A percentile compares a stretch with the other conserved stretches of the same genome.
These are phyloP conservation scores for Diutina sp. DNA, from an alignment of 1,139 yeast genomes.

Conservation along the genomic window DNA sequence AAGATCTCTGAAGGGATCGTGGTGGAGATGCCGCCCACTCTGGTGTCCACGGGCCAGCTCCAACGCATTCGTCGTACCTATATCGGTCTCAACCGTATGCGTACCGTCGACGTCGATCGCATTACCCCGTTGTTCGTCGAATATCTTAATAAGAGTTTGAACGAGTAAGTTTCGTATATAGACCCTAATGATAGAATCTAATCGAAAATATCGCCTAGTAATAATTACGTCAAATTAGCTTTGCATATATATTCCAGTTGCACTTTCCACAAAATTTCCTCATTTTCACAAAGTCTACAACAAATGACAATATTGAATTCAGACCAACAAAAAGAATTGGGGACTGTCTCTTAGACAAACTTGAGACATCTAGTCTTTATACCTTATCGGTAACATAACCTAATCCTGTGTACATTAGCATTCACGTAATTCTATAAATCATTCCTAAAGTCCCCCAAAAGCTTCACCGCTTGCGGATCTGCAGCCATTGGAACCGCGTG, in stretches of 20 bases:
- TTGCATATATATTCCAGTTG: too few relatives aligned
- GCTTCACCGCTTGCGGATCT: slow-evolving; percentile 56
- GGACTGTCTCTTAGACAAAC: too few relatives aligned
- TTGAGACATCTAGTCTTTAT: too few relatives aligned
- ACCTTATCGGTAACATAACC: background rate
- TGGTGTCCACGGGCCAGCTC: slow-evolving; percentile 61
- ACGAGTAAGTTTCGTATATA: background rate
- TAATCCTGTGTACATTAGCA: background rate
- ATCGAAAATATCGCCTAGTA: too few relatives aligned
- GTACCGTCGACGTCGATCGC: slow-evolving; percentile 55
- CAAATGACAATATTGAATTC: too few relatives aligned
- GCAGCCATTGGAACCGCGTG: slow-evolving; percentile 74
- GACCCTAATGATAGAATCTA: too few relatives aligned
- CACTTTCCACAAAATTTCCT: too few relatives aligned
- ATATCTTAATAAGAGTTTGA: slow-evolving; percentile 37
- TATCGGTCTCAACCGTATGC: slow-evolving; percentile 64
- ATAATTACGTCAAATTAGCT: too few relatives aligned
- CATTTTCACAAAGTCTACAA: too few relatives aligned
- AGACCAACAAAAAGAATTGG: too few relatives aligned
- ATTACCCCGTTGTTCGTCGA: slow-evolving; percentile 65
- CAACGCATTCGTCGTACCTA: slow-evolving; percentile 79
- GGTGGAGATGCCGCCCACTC: slow-evolving; percentile 51
- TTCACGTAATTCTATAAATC: background rate
- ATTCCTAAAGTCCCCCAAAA: background rate
- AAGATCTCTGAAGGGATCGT: slow-evolving; percentile 26